Base-by-base conservation (phyloP, 2,329 filamentous ascomycete species). In the Neopestalotiopsis sp. region DNA sequence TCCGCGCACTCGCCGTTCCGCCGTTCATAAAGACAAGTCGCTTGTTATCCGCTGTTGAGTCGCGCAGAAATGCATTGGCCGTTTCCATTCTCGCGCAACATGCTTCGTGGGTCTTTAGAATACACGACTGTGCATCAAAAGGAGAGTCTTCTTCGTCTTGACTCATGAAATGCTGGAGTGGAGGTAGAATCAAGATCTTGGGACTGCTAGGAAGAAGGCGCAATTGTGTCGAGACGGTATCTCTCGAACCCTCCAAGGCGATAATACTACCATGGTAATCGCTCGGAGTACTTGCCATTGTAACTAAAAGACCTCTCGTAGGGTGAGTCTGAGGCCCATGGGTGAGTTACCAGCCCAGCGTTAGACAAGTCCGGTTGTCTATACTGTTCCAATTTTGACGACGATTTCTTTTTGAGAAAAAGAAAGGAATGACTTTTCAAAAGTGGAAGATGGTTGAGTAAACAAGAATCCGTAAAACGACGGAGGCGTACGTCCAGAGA, bases 11-110 rank as follows among this genome's bases (percentile, higher is more conserved):
- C 10, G 86, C 81, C 3, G 86, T 87, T 10, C 89, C 88, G 3
- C 89, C 89, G 66, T 89, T 85, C 77, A 89, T 80, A 71, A 91
- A 90, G 7, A 90, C 89, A 4, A 91, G 76, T 68, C 85, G 84
- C 71, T 86, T 89, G 69, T 83, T 83, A 65, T 78, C 77, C 10
- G 80, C 75, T 1, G 82, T 83, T 6, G 86, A 83, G 10, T 79
- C 79, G 56, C 79, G 76, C 30, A 91, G 76, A 73, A 91, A 91
- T 2, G 80, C 75, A 38, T 80, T 77, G 7, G 89, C 89, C 58
- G 80, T 80, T 66, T 86, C 79, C 38, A 81, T 79, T 57, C 89
- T 85, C 20, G 81, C 78, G 62, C 77, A 71, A 38, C 84, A 81
- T 17, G 87, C 88, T 62, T 83, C 78, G 73, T 90, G 87, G 6